A percentile compares a stretch with the other conserved stretches of the same genome.
Conservation (phyloP, 768 basidiomycete species). For the Xerocomellus intermedius region DNA sequence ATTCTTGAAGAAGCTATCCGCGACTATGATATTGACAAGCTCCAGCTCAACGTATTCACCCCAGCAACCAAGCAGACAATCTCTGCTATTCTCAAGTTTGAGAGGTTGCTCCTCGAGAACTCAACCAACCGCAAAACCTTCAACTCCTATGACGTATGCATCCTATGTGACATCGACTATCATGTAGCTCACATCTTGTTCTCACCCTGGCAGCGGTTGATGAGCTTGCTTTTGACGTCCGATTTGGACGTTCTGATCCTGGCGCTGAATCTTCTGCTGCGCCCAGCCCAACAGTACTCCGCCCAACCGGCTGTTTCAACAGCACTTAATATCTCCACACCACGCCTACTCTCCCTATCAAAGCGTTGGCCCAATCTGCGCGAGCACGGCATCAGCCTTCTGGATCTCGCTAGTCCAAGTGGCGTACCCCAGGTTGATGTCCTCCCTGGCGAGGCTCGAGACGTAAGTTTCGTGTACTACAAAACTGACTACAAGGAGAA, state of each 20-base stretch:
- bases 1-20: slow-evolving; percentile 80
- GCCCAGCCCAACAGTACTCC: slow-evolving; percentile 94
- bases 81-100: slow-evolving; percentile 83
- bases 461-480: slow-evolving; percentile 83
- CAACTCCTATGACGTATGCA: slow-evolving; percentile 91
- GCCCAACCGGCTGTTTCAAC: slow-evolving; percentile 82
- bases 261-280: slow-evolving; percentile 80
- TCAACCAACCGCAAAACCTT: slow-evolving; percentile 97
- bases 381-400: slow-evolving; percentile 74
- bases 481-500: slow-evolving; percentile 52
- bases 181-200: slow-evolving; percentile 5
- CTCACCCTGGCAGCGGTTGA: slow-evolving; percentile 64
- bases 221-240: slow-evolving; percentile 81
- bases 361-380: slow-evolving; percentile 82
- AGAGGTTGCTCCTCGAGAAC: slow-evolving; percentile 90
- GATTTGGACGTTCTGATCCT: slow-evolving; percentile 87
- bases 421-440: slow-evolving; percentile 52
- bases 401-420: slow-evolving; percentile 64
- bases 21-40: slow-evolving; percentile 82
- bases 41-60: slow-evolving; percentile 79
- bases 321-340: slow-evolving; percentile 76
- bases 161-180: neutral
- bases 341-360: slow-evolving; percentile 77
- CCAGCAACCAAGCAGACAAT: slow-evolving; percentile 70
- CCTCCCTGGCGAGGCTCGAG: slow-evolving; percentile 70